Percentiles rank a stretch among this genome's conserved stretches.
These are phyloP conservation scores for Talaromyces nanjingensis DNA, from an alignment of 495 filamentous ascomycete species.

Conservation along the genomic window DNA sequence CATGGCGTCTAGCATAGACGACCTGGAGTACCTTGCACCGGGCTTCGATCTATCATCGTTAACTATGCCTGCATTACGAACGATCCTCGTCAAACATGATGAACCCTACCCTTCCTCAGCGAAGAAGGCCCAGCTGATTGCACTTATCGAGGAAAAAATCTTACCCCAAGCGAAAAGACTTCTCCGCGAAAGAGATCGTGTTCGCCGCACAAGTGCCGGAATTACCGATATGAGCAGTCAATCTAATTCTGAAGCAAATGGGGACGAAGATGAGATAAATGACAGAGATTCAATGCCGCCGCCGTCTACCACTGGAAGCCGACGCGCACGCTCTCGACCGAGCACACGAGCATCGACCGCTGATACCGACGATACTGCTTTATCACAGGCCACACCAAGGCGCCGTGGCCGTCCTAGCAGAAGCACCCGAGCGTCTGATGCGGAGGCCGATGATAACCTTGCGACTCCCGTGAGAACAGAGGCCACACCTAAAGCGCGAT, in stretches of 20 bases:
- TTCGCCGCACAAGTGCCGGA: constrained; percentile 72
- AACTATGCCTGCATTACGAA: constrained; percentile 79
- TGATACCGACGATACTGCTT: constrained; percentile 22
- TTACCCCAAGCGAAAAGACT: constrained; percentile 70
- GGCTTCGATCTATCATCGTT: constrained; percentile 78
- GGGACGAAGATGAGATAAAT: constrained; percentile 31
- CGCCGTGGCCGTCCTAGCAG: constrained; percentile 42
- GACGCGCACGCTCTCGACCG: constrained; percentile 31
- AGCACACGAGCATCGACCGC: constrained; percentile 31
- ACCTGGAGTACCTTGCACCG: constrained; percentile 70
- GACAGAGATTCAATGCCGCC: constrained; percentile 36
- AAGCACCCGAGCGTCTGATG: constrained; percentile 46
- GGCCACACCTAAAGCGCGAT: constrained; percentile 29
- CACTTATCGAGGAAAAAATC: constrained; percentile 74
- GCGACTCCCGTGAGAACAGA: constrained; percentile 24
- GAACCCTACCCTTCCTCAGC: constrained; percentile 74
- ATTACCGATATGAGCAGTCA: constrained; percentile 72
- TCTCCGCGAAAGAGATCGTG: constrained; percentile 62
- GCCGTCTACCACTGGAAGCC: constrained; percentile 36
- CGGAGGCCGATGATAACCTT: constrained; percentile 34
- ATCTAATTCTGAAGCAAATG: constrained; percentile 39
- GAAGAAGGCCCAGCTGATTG: constrained; percentile 83
- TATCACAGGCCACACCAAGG: constrained; percentile 20
- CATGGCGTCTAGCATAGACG: constrained; percentile 58
- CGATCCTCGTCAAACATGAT: constrained; percentile 81